Base-by-base conservation (phyloP, 345 rosid species). In the Leavenworthia alabamica region DNA sequence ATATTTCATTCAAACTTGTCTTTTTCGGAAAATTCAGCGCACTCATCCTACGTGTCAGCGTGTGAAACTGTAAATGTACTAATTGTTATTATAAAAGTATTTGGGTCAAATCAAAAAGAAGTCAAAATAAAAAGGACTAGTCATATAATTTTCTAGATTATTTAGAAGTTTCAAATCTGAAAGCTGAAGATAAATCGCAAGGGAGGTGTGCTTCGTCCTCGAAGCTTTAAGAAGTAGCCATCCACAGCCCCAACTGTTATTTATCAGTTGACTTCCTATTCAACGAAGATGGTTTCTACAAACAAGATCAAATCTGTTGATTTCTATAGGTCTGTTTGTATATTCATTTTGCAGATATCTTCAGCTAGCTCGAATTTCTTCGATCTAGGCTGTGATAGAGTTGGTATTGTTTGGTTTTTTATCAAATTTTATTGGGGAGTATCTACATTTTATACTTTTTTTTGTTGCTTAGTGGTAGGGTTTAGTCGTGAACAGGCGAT, bases 231-330 rank as follows among this genome's bases (percentile, higher is more conserved):
- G 46, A 50, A 49, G 14, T 29, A 37, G 59, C n/a, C 19, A 47
- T 51, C n/a, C 19, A 47, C n/a, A n/a, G n/a, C n/a, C 58, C 51
- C 67, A 68, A 40, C 39, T 49, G 2, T 68, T 41, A 11, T 43
- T 51, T 32, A 6, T 33, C 37, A 55, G 56, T 70, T 50, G 60
- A 67, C 60, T 41, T 6, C 3, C 33, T 11, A 36, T 56, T 51
- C 27, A 32, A 50, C 55, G 66, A 74, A 72, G 75, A 86, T 86
- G 93, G 52, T 86, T 36, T 78, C 89, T 26, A 52, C 83, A 11
- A 66, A 77, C 76, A 83, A 77, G 78, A 59, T 83, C 85, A 86
- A 83, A 53, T 78, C 93, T 60, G 82, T 86, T 42, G 93, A 86
- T 66, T 86, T 86, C 74, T 82, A 82, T 62, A 80, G 90, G 90